These are phyloP conservation scores for Madurella mycetomatis DNA, from an alignment of 2,329 filamentous ascomycete genomes.

Conservation along the genomic window DNA sequence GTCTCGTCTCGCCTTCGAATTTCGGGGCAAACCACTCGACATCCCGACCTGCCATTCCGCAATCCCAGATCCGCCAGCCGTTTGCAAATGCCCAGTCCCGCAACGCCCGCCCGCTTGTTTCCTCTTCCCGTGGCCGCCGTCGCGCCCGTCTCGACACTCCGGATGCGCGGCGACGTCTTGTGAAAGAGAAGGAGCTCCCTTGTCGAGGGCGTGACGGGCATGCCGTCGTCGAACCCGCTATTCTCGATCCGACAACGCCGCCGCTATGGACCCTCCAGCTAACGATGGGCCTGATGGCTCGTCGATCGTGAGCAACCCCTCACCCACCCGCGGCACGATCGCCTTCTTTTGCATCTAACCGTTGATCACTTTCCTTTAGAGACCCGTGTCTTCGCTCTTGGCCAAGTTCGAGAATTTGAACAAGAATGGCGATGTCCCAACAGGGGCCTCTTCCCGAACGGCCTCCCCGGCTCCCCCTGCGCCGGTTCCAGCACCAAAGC, in stretches of 20 bases:
- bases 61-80: not conserved
- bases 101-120: not conserved
- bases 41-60: slow-evolving; percentile 2
- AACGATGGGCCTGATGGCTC: slow-evolving; percentile 67
- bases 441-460: slow-evolving; percentile 34
- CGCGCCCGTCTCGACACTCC: not conserved
- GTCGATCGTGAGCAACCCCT: slow-evolving; percentile 57
- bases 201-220: slow-evolving; percentile 35
- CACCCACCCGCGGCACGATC: not conserved
- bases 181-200: slow-evolving; percentile 17
- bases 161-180: slow-evolving; percentile 22
- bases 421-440: slow-evolving; percentile 37
- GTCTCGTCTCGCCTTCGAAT: slow-evolving; percentile 7
- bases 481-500: slow-evolving; percentile 32
- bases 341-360: slow-evolving; percentile 6
- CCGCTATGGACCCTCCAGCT: slow-evolving; percentile 40
- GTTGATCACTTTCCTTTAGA: slow-evolving; percentile 44
- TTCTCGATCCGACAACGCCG: slow-evolving; percentile 20
- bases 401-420: slow-evolving; percentile 78
- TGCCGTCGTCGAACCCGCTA: slow-evolving; percentile 17
- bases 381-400: slow-evolving; percentile 75
- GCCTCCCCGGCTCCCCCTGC: slow-evolving; percentile 32
- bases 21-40: slow-evolving; percentile 1
- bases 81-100: slow-evolving; percentile 4
- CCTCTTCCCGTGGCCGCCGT: slow-evolving; percentile 4